phyloP scores from a whole-genome alignment of 345 rosid species.

The Salix exigua region DNA sequence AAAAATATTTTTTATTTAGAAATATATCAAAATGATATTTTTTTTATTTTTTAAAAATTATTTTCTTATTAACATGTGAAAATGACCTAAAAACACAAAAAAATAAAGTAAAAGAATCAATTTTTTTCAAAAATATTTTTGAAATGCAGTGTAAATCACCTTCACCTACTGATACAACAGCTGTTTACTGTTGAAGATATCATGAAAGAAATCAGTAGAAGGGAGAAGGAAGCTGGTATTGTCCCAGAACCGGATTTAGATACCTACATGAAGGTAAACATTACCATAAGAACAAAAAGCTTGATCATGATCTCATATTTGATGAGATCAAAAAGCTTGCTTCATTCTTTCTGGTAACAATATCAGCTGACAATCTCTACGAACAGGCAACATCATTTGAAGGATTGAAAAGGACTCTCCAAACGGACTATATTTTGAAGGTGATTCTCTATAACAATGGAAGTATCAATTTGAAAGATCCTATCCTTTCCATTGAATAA shows the following conservation, averaged over 20 bases:
- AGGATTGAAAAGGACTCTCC: constrained; percentile 41
- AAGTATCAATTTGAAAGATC: not conserved
- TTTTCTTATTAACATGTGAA: no score
- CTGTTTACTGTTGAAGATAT: constrained; percentile 15
- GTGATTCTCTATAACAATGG: constrained; percentile 7
- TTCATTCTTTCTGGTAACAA: not conserved
- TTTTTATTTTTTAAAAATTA: no score
- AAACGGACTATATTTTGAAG: constrained; percentile 57
- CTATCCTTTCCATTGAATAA: not conserved
- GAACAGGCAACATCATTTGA: constrained; percentile 44
- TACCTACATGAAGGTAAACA: constrained; percentile 50
- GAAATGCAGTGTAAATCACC: no score
- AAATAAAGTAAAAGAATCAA: no score
- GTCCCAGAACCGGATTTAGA: constrained; percentile 48
- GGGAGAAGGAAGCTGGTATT: constrained; percentile 47
- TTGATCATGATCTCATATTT: no score
- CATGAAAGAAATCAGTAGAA: constrained; percentile 36
- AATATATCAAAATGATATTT: no score
- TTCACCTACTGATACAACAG: no score
- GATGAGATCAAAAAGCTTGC: no score
- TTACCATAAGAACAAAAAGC: not conserved
- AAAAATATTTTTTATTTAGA: no score
- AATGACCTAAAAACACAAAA: no score
- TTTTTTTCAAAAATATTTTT: no score
- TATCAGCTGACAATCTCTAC: not conserved